These are phyloP conservation scores for Ganoderma lingzhi DNA, from an alignment of 1,284 basidiomycete species.

Conservation along the genomic window DNA sequence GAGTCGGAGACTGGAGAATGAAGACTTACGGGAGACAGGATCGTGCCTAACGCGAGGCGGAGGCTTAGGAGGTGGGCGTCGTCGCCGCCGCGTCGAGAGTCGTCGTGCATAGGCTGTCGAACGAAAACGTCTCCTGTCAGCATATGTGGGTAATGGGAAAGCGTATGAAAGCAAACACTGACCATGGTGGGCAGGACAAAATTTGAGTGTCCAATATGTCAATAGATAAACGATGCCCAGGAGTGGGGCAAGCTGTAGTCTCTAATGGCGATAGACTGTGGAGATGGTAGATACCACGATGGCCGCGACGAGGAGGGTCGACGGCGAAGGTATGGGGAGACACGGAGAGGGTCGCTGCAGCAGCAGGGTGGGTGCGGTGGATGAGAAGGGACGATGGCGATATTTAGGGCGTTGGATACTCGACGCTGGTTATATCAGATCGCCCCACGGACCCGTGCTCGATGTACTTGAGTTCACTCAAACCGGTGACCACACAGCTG, in stretches of 20 bases:
- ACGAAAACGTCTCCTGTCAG: neutral
- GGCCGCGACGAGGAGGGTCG: neutral
- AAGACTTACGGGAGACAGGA: slow-evolving; percentile 42
- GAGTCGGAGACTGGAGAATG: neutral
- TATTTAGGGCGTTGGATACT: neutral
- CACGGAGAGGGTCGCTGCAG: neutral
- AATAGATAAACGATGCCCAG: slow-evolving; percentile 4
- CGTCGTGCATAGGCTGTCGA: slow-evolving; percentile 32
- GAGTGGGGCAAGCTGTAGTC: neutral
- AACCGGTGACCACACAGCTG: neutral
- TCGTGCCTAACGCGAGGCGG: slow-evolving; percentile 41
- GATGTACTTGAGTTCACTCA: neutral
- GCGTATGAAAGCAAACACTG: neutral
- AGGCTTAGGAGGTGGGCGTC: slow-evolving; percentile 36
- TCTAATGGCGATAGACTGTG: neutral
- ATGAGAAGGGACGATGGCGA: neutral
- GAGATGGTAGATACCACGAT: neutral
- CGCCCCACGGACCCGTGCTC: slow-evolving; percentile 25
- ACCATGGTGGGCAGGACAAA: slow-evolving; percentile 24
- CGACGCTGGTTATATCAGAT: slow-evolving; percentile 26
- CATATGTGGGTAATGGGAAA: neutral
- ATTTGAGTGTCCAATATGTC: neutral
- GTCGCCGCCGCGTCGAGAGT: slow-evolving; percentile 30
- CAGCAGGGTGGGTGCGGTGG: slow-evolving; percentile 1
- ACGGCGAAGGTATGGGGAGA: neutral